A percentile compares a stretch with the other conserved stretches of the same genome.
These are phyloP conservation scores for Penicillium rolfsii DNA, from an alignment of 2,329 filamentous ascomycete genomes.

Conservation along the genomic window DNA sequence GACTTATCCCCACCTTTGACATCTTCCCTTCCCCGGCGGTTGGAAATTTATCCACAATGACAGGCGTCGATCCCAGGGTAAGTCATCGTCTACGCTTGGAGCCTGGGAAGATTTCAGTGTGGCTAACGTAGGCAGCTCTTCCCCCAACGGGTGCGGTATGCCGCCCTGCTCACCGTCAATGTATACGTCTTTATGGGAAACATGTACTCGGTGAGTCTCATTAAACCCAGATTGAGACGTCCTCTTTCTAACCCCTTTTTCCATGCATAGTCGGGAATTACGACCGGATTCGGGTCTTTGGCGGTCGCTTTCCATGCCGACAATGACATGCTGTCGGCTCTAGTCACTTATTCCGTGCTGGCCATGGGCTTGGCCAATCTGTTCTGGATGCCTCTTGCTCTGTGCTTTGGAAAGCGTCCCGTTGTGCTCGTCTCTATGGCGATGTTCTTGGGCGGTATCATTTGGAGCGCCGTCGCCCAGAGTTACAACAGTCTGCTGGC, in stretches of 20 bases:
- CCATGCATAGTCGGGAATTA: conserved; percentile 26
- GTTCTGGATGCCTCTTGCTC: conserved; percentile 42
- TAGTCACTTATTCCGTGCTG: conserved; percentile 32
- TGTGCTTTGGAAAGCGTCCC: conserved; percentile 45
- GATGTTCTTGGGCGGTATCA: conserved; percentile 35
- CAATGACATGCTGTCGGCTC: conserved; percentile 22
- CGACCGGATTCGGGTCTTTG: conserved; percentile 31
- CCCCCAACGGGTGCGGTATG: conserved; percentile 30
- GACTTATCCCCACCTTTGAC: conserved; percentile 8
- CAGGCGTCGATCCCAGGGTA: conserved; percentile 28
- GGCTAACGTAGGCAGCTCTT: conserved; percentile 24
- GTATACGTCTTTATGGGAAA: conserved; percentile 36
- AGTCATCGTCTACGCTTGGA: conserved; percentile 3
- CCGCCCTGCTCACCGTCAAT: conserved; percentile 34
- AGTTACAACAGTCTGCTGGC: conserved; percentile 38
- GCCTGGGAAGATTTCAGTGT: not conserved
- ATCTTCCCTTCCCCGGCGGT: not conserved
- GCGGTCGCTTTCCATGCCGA: conserved; percentile 26
- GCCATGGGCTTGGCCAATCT: conserved; percentile 37
- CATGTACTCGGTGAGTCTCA: conserved; percentile 30
- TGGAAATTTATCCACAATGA: conserved; percentile 12
- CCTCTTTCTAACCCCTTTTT: conserved; percentile 4
- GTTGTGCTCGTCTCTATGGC: conserved; percentile 37
- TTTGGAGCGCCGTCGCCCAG: conserved; percentile 40
- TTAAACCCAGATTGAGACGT: not conserved